Percentiles rank a stretch among this genome's conserved stretches.
These are phyloP conservation scores for Fraxinus nigra DNA, from an alignment of 305 asterid species.

Conservation along the genomic window DNA sequence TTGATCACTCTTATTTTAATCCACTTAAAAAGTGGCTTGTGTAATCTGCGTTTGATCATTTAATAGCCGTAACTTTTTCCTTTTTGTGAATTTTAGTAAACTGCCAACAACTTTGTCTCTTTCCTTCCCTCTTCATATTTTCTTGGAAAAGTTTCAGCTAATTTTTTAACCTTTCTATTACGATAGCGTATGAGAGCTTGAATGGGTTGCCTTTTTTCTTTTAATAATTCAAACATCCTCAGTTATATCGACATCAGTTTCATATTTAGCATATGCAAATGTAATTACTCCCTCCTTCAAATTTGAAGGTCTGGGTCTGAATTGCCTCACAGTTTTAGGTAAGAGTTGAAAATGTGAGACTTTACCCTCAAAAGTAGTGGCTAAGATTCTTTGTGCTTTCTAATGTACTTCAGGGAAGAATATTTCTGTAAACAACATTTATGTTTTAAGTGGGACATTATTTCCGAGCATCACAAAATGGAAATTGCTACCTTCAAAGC, in stretches of 20 bases:
- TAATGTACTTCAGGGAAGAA: neutral
- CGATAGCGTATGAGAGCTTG: neutral
- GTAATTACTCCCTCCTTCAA: neutral
- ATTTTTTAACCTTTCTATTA: neutral
- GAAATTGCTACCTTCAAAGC: neutral
- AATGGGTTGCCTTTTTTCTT: neutral
- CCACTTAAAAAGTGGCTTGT: constrained; percentile 1
- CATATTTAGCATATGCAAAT: neutral
- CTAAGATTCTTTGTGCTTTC: neutral
- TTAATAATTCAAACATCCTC: neutral
- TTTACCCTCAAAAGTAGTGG: neutral
- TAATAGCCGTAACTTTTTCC: neutral
- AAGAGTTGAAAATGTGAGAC: neutral
- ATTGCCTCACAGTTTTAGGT: neutral
- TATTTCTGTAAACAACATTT: neutral
- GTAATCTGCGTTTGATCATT: constrained; percentile 5
- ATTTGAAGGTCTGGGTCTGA: neutral
- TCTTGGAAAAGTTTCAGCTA: neutral
- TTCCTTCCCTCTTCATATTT: neutral
- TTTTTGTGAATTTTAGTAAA: neutral
- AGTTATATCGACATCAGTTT: neutral
- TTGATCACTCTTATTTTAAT: constrained; percentile 1
- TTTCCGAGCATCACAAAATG: neutral
- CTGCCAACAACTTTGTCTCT: neutral
- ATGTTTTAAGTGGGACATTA: neutral